These are phyloP conservation scores for Tuber microsphaerosporum DNA, from an alignment of 495 filamentous ascomycete species.

Conservation along the genomic window DNA sequence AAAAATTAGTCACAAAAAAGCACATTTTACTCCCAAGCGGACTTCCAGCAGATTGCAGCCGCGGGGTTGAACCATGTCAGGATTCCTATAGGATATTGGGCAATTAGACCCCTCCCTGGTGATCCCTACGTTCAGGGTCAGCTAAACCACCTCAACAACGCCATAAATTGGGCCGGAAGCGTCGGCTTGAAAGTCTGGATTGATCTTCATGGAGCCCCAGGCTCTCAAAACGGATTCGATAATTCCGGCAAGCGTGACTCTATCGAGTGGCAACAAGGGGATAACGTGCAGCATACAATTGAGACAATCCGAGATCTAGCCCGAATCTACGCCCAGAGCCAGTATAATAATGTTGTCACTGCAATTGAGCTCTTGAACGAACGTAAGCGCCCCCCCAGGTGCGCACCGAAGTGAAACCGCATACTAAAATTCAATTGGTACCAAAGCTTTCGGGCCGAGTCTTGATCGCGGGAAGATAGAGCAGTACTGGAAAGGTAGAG, in stretches of 20 bases:
- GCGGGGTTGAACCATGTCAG: slow-evolving; percentile 68
- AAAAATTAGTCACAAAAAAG: slow-evolving; percentile 17
- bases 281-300: slow-evolving; percentile 54
- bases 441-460: slow-evolving; percentile 47
- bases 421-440: slow-evolving; percentile 11
- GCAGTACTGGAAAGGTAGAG: slow-evolving; percentile 53
- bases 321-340: slow-evolving; percentile 49
- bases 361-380: slow-evolving; percentile 70
- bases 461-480: slow-evolving; percentile 51
- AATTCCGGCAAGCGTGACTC: slow-evolving; percentile 62
- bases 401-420: background rate
- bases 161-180: slow-evolving; percentile 60
- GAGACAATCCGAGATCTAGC: slow-evolving; percentile 54
- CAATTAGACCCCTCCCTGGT: slow-evolving; percentile 51
- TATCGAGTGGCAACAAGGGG: slow-evolving; percentile 58
- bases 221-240: slow-evolving; percentile 77
- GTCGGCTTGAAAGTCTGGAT: slow-evolving; percentile 61
- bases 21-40: slow-evolving; percentile 56
- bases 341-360: slow-evolving; percentile 58
- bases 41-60: slow-evolving; percentile 59
- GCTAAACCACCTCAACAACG: slow-evolving; percentile 57
- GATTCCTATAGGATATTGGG: slow-evolving; percentile 78
- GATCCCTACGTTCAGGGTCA: slow-evolving; percentile 72
- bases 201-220: slow-evolving; percentile 68
- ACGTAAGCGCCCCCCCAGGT: slow-evolving; percentile 39